Percentiles rank a stretch among this genome's conserved stretches.
Conservation (phyloP, 2,329 filamentous ascomycete species). For the Fusarium euwallaceae region DNA sequence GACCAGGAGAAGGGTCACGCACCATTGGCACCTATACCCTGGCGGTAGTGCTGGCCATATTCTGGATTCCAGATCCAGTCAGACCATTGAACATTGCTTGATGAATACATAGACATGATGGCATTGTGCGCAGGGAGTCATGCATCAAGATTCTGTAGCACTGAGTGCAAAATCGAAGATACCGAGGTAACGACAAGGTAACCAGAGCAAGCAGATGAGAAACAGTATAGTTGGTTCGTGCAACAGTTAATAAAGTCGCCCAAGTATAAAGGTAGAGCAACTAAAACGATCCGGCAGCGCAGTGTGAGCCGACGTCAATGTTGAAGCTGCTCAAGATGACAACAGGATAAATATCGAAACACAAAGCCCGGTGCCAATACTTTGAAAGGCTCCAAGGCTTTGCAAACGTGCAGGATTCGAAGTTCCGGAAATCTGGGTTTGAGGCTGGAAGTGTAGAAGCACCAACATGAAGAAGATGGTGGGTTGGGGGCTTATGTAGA, state of each 20-base stretch:
- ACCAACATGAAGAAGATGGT: conserved; percentile 31
- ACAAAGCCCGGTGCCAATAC: not conserved
- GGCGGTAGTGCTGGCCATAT: conserved; percentile 47
- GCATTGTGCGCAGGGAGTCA: conserved; percentile 44
- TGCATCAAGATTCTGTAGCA: conserved; percentile 17
- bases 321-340: not conserved
- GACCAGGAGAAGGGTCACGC: conserved; percentile 1
- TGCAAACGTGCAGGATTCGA: conserved; percentile 20
- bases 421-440: conserved; percentile 15
- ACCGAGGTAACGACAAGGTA: not conserved
- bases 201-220: not conserved
- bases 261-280: not conserved
- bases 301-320: not conserved
- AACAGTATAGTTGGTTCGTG: conserved; percentile 5
- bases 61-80: conserved; percentile 48
- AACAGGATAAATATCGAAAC: not conserved
- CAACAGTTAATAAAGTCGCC: not conserved
- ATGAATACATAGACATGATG: conserved; percentile 47
- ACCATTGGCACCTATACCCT: conserved; percentile 48
- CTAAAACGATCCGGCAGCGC: not conserved
- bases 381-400: conserved; percentile 21
- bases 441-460: conserved; percentile 26
- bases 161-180: conserved; percentile 1
- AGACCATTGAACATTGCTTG: conserved; percentile 41
- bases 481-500: conserved; percentile 47